Percentiles rank a stretch among this genome's conserved stretches.
Evolutionary conservation across 345 rosid species (phyloP).

Genomic region (Eucalyptus tenuipes): DNA sequence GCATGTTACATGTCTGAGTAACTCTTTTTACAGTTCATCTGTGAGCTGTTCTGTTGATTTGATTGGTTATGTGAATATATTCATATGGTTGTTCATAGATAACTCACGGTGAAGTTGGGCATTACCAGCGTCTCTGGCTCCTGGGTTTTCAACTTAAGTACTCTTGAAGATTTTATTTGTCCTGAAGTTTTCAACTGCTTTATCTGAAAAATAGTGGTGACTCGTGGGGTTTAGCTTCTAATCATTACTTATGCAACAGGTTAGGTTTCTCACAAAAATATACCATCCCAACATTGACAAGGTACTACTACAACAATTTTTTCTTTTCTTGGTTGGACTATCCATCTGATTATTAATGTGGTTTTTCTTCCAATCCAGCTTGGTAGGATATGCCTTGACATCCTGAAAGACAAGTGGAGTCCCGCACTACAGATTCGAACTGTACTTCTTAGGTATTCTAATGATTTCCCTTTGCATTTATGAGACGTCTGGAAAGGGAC

Average conservation of each 20-base stretch:
- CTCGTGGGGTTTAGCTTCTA: neutral
- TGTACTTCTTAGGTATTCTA: slow-evolving; percentile 35
- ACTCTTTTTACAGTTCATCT: neutral
- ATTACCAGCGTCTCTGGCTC: neutral
- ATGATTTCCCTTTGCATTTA: neutral
- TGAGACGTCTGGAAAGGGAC: neutral
- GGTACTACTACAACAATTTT: neutral
- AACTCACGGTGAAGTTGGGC: neutral
- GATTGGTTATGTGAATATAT: neutral
- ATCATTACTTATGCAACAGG: neutral
- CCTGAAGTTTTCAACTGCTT: neutral
- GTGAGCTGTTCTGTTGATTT: neutral
- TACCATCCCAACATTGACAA: slow-evolving; percentile 14
- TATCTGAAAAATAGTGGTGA: neutral
- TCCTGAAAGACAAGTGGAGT: slow-evolving; percentile 62
- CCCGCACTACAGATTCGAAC: slow-evolving; percentile 55
- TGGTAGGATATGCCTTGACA: slow-evolving; percentile 62
- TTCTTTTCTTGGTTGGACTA: neutral
- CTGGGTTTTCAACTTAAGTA: neutral
- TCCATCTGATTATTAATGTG: neutral
- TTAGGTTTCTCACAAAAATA: slow-evolving; percentile 13
- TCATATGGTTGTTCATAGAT: neutral
- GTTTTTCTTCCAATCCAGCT: slow-evolving; percentile 14
- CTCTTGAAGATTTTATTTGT: neutral
- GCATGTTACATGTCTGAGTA: neutral